phyloP scores from a whole-genome alignment of 2,329 filamentous ascomycete genomes.

The Colletotrichum sp. region DNA sequence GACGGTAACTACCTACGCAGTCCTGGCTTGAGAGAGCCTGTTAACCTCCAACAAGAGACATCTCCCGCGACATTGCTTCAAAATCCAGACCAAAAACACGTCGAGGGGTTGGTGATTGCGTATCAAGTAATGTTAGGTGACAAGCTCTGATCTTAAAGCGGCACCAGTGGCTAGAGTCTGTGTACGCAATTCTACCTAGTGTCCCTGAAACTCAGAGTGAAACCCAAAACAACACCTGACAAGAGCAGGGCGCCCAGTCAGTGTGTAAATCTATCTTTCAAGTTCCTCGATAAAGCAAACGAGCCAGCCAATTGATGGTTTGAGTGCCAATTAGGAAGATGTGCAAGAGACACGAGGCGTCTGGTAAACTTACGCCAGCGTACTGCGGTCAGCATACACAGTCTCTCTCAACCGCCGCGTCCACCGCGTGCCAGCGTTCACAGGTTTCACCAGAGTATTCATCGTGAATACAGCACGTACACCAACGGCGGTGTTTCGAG shows the following conservation, averaged over 20 bases:
- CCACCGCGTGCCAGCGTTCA: not conserved
- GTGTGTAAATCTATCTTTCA: not conserved
- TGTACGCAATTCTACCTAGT: not conserved
- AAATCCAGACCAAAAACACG: not conserved
- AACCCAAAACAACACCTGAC: accelerated
- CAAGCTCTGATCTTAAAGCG: not conserved
- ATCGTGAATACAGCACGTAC: not conserved
- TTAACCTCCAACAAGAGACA: not conserved
- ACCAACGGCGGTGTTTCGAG: not conserved
- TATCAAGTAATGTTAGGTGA: not conserved
- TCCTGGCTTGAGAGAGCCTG: not conserved
- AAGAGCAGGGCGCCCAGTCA: not conserved
- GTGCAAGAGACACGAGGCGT: too few species aligned
- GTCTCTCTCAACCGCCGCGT: not conserved
- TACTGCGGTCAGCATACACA: not conserved
- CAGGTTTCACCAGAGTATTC: not conserved
- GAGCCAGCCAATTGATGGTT: not conserved
- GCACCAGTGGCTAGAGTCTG: not conserved
- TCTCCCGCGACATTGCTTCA: not conserved
- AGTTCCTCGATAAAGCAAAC: not conserved
- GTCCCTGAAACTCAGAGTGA: not conserved
- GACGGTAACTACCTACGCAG: not conserved
- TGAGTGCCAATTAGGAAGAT: not conserved
- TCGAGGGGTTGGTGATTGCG: not conserved
- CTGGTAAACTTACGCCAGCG: not conserved